A percentile compares a stretch with the other conserved stretches of the same genome.
Evolutionary conservation across 139 green algal species (phyloP).

Genomic region (Chlamydomonas sp.): DNA sequence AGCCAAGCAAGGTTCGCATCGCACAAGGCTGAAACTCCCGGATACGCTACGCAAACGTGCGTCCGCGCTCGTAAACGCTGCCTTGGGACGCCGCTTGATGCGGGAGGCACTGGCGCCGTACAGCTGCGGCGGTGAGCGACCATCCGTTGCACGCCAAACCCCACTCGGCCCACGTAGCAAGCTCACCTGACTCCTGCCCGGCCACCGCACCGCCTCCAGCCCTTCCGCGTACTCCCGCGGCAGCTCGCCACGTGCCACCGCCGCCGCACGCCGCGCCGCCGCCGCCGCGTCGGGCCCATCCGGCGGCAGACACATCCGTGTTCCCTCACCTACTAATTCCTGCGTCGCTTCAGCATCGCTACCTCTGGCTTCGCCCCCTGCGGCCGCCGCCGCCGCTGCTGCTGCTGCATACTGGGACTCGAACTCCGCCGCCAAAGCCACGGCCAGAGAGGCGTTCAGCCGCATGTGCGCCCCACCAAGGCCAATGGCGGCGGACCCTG

Average conservation of each 20-base stretch:
- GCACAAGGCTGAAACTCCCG: too few relatives aligned
- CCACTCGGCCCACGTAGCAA: too few relatives aligned
- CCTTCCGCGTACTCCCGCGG: constrained; percentile 71
- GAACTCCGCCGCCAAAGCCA: constrained; percentile 79
- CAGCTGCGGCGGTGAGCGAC: too few relatives aligned
- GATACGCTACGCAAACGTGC: too few relatives aligned
- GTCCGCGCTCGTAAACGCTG: too few relatives aligned
- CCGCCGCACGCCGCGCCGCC: constrained; percentile 30
- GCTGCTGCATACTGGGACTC: constrained; percentile 47
- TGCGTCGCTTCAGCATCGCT: background rate
- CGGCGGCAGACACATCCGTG: background rate
- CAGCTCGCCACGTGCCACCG: constrained; percentile 37
- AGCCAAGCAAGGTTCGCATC: too few relatives aligned
- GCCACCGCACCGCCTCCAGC: constrained; percentile 64
- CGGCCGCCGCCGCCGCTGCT: constrained; percentile 28
- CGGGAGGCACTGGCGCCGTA: too few relatives aligned
- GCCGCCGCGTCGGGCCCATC: background rate
- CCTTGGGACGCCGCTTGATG: too few relatives aligned
- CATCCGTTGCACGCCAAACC: too few relatives aligned
- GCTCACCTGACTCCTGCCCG: constrained; percentile 81
- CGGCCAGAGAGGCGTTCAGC: constrained; percentile 88
- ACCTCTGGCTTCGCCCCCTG: constrained; percentile 4
- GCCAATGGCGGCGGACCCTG: constrained; percentile 60
- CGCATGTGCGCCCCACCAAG: constrained; percentile 88
- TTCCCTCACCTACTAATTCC: background rate